phyloP scores from a whole-genome alignment of 129 eudicot species.

The Logfia minima region DNA sequence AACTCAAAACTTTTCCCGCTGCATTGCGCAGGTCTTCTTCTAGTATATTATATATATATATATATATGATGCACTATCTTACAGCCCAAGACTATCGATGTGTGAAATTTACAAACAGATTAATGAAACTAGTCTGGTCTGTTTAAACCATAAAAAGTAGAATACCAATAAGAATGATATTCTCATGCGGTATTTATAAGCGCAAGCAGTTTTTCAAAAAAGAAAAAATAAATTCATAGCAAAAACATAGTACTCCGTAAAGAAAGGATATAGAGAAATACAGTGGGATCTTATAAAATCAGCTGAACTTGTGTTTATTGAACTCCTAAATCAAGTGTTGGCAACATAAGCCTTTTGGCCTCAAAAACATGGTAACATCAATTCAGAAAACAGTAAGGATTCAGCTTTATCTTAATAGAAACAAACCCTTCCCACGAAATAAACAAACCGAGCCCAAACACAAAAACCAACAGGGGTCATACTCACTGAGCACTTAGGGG shows the following conservation, averaged over 20 bases:
- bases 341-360: slow-evolving; percentile 20
- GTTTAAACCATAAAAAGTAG: too few relatives aligned
- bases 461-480: slow-evolving; percentile 10
- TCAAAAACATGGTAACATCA: slow-evolving; percentile 19
- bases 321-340: slow-evolving; percentile 17
- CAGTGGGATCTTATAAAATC: neutral
- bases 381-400: slow-evolving; percentile 13
- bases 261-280: neutral
- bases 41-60: too few relatives aligned
- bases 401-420: slow-evolving; percentile 29
- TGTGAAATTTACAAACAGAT: too few relatives aligned
- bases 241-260: neutral
- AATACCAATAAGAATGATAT: too few relatives aligned
- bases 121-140: too few relatives aligned
- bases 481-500: slow-evolving; percentile 23
- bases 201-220: too few relatives aligned
- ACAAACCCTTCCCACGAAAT: slow-evolving; percentile 6
- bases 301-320: slow-evolving; percentile 26
- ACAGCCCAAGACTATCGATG: too few relatives aligned
- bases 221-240: neutral
- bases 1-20: too few relatives aligned
- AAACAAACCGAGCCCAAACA: slow-evolving; percentile 8
- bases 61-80: too few relatives aligned
- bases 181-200: too few relatives aligned
- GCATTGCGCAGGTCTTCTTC: too few relatives aligned